Evolutionary conservation across 2,329 filamentous ascomycete species (phyloP), one percentile per base, ranked within the genome.

Genomic region (Hortaea sp.): DNA sequence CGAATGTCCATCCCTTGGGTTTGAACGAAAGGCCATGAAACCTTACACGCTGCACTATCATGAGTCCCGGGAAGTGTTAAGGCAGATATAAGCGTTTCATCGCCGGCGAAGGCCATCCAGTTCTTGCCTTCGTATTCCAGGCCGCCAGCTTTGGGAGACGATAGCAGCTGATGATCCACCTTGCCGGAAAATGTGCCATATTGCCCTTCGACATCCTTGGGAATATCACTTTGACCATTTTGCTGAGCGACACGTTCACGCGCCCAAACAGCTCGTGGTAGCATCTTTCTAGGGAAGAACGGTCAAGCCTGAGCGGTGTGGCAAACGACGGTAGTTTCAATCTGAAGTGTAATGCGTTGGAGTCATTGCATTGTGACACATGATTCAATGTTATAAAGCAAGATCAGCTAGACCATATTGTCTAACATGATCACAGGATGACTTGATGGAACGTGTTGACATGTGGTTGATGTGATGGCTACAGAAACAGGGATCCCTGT

Each of bases 1-100:
- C 42, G 41, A 11, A 62, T 56, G 39, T 50, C 47, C 44, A 65
- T 55, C 2, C 48, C 57, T 40, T 66, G 63, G 5, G 63, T 65
- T 7, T 57, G 46, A 32, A 66, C 51, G 46, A 64, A 66, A 3
- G 63, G 63, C 54, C 54, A 61, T 20, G 54, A 53, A n/a, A 50
- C 54, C 6, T 61, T 65, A 43, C 55, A 62, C 3, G 66, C 65
- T 5, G 61, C 57, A 42, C 58, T 62, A 47, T 66, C 63, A 47
- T 66, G 63, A 2, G 63, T 66, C 12, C 63, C 63, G 0, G 63
- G 63, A 30, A 66, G 60, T 4, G 61, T 59, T 3, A 65, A 49
- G 9, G 52, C 51, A 11, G 62, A 62, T 20, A 65, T 34, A 9
- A 51, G 52, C 1, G 48, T 49, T 6, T 53, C 41, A 42, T 58